Conservation (phyloP, 371 early-diverging fungal genomes). For the Encephalitozoon romaleae region DNA sequence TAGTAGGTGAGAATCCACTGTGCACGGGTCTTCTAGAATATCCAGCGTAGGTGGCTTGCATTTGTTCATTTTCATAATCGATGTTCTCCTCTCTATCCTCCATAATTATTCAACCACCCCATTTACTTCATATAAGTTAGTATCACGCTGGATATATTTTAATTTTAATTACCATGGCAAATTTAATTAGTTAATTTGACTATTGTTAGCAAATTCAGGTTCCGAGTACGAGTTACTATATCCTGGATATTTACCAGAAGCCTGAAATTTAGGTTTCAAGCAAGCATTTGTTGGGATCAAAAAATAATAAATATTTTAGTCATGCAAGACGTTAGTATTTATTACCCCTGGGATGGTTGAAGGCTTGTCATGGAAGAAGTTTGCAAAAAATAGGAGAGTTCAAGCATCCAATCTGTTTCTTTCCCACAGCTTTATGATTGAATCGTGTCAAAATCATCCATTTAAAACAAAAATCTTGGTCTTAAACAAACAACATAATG, state of each 20-base stretch:
- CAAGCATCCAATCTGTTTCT: constrained; percentile 15
- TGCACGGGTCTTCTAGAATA: background rate
- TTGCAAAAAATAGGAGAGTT: background rate
- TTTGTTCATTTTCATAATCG: background rate
- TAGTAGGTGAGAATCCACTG: background rate
- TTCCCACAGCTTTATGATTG: background rate
- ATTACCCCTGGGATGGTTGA: background rate
- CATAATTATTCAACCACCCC: background rate
- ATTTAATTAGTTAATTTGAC: background rate
- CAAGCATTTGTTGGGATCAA: background rate
- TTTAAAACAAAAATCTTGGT: constrained; percentile 15
- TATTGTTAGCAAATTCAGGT: background rate
- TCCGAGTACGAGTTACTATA: background rate
- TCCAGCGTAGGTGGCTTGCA: background rate
- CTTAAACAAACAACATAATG: constrained; percentile 14
- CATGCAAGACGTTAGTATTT: background rate
- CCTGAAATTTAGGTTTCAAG: background rate
- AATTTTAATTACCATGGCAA: background rate
- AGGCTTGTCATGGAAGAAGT: background rate
- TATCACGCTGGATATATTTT: background rate
- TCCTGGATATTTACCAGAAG: no score
- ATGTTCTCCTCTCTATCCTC: background rate
- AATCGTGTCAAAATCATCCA: background rate
- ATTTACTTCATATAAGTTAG: background rate
- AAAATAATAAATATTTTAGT: background rate